These are phyloP conservation scores for Cutaneotrichosporon spelunceum DNA, from an alignment of 1,284 basidiomycete species.

Conservation along the genomic window DNA sequence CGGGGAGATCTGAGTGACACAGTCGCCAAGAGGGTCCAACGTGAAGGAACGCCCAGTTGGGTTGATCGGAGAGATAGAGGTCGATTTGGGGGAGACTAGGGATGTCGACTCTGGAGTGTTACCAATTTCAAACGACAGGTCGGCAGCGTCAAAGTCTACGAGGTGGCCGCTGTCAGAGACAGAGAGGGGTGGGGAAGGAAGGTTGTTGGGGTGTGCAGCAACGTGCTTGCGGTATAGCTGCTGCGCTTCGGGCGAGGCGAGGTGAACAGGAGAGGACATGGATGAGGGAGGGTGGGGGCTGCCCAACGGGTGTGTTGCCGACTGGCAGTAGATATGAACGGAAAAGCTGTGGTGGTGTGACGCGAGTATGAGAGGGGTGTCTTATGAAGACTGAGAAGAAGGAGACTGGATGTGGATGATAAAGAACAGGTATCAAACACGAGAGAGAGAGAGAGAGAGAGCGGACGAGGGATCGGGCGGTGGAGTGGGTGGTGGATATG, in stretches of 20 bases:
- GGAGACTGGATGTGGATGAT: not conserved
- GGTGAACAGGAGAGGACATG: slow-evolving; percentile 14
- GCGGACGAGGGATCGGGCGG: no score
- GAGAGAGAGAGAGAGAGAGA: not conserved
- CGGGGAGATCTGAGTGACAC: slow-evolving; percentile 4
- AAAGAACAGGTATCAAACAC: not conserved
- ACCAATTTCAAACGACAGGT: slow-evolving; percentile 23
- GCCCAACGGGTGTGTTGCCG: slow-evolving; percentile 8
- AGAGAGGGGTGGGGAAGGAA: slow-evolving; percentile 38
- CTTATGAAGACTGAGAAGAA: not conserved
- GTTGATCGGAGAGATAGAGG: slow-evolving; percentile 6
- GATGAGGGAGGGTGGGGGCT: not conserved
- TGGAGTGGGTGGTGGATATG: no score
- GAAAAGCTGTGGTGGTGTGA: not conserved
- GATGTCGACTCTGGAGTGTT: slow-evolving; percentile 29
- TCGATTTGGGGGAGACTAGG: slow-evolving; percentile 38
- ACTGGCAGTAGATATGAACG: slow-evolving; percentile 9
- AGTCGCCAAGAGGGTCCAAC: slow-evolving; percentile 15
- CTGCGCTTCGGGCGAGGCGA: slow-evolving; percentile 6
- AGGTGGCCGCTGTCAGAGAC: slow-evolving; percentile 23
- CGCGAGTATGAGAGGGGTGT: not conserved
- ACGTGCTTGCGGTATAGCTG: not conserved
- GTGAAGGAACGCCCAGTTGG: slow-evolving; percentile 13
- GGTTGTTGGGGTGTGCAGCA: not conserved
- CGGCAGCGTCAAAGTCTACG: slow-evolving; percentile 30